These are phyloP conservation scores for Kondoa subrosea DNA, from an alignment of 768 basidiomycete species.

Conservation along the genomic window DNA sequence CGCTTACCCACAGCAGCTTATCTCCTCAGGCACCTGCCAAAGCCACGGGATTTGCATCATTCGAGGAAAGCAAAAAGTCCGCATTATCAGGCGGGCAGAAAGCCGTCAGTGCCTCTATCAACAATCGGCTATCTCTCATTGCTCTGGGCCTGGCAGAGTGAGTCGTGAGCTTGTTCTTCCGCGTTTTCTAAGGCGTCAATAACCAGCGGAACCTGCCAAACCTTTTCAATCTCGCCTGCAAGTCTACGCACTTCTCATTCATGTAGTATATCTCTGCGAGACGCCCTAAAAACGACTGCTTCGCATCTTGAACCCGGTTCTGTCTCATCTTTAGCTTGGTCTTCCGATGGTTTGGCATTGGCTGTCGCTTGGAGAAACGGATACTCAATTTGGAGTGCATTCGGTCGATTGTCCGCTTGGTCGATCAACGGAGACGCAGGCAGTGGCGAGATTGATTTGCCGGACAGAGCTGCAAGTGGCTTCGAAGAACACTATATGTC, in stretches of 20 bases:
- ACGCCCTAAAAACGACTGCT: slow-evolving; percentile 22
- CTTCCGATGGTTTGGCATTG: slow-evolving; percentile 83
- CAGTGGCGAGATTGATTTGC: slow-evolving; percentile 39
- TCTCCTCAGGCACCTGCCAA: slow-evolving; percentile 2
- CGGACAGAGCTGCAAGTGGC: slow-evolving; percentile 19
- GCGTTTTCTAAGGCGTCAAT: background rate
- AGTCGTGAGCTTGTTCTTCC: background rate
- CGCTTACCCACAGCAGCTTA: background rate
- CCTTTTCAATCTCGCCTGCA: slow-evolving; percentile 17
- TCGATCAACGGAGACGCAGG: slow-evolving; percentile 52
- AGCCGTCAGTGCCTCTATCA: slow-evolving; percentile 2
- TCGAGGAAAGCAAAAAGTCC: background rate
- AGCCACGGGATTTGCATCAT: background rate
- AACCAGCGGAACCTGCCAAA: slow-evolving; percentile 13
- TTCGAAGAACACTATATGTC: slow-evolving; percentile 76
- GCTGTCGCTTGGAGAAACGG: slow-evolving; percentile 81
- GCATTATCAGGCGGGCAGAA: background rate
- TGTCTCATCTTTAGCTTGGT: slow-evolving; percentile 35
- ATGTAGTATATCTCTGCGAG: slow-evolving; percentile 24
- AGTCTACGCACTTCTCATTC: slow-evolving; percentile 17
- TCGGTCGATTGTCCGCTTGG: slow-evolving; percentile 69
- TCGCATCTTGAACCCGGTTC: slow-evolving; percentile 18
- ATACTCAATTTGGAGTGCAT: slow-evolving; percentile 80
- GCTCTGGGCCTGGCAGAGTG: slow-evolving; percentile 10
- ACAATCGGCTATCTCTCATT: slow-evolving; percentile 15